These are phyloP conservation scores for Flaveria linearis DNA, from an alignment of 129 eudicot genomes.

Conservation along the genomic window DNA sequence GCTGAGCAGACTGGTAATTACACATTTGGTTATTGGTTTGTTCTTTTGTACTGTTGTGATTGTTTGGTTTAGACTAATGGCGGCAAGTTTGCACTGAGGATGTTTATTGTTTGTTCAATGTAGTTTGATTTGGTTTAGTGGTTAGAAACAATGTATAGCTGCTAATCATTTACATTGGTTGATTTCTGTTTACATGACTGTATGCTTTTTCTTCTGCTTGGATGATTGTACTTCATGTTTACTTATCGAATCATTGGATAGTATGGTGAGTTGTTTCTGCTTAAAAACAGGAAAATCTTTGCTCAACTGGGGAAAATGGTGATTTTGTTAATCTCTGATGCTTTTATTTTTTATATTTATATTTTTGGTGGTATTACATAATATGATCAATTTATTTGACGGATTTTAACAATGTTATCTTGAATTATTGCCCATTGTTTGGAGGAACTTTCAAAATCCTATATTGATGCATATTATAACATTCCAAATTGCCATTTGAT, in stretches of 20 bases:
- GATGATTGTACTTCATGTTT: background rate
- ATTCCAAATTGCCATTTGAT: background rate
- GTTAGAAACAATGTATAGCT: background rate
- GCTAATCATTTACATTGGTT: background rate
- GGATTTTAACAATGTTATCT: background rate
- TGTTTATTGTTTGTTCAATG: background rate
- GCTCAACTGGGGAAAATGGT: background rate
- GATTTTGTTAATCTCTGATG: background rate
- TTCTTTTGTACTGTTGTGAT: background rate
- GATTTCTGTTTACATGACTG: background rate
- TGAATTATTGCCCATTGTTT: background rate
- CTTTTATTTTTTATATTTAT: background rate
- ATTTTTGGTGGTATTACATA: background rate
- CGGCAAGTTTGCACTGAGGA: background rate
- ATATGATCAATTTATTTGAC: background rate
- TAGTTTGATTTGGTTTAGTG: background rate
- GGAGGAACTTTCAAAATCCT: background rate
- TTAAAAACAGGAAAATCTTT: background rate
- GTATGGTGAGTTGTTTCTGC: background rate
- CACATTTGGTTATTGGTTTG: conserved; percentile 6
- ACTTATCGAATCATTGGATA: background rate
- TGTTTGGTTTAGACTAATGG: background rate
- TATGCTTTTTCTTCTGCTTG: background rate
- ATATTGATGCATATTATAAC: background rate
- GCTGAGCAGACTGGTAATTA: conserved; percentile 57